A percentile compares a stretch with the other conserved stretches of the same genome.
Evolutionary conservation across 2,329 filamentous ascomycete genomes (phyloP).

Genomic region (Penicillium janthinellum): DNA sequence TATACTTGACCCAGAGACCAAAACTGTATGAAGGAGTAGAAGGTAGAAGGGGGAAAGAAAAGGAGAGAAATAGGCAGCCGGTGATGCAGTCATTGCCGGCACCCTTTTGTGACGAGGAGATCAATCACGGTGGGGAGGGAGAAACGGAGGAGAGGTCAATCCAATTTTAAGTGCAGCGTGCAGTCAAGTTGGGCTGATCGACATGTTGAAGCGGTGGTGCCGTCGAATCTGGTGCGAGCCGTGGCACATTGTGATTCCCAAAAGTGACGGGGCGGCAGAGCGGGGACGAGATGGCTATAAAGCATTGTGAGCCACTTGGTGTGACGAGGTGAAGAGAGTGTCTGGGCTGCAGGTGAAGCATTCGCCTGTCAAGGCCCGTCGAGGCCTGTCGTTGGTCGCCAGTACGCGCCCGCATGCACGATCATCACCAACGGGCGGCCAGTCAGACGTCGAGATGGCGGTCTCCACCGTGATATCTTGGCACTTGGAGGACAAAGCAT

Average conservation of each 20-base stretch:
- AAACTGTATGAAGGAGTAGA: slow-evolving; percentile 46
- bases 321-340: slow-evolving; percentile 31
- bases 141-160: slow-evolving; percentile 7
- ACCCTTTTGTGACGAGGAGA: slow-evolving; percentile 11
- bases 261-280: slow-evolving; percentile 23
- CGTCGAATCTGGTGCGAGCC: slow-evolving; percentile 31
- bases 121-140: slow-evolving; percentile 13
- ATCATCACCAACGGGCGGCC: slow-evolving; percentile 24
- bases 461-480: slow-evolving; percentile 7
- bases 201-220: slow-evolving; percentile 20
- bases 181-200: slow-evolving; percentile 23
- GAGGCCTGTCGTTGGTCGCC: slow-evolving; percentile 29
- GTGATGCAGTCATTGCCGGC: slow-evolving; percentile 23
- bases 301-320: slow-evolving; percentile 25
- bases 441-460: slow-evolving; percentile 16
- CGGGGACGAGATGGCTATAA: slow-evolving; percentile 24
- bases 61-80: slow-evolving; percentile 49
- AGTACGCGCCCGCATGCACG: slow-evolving; percentile 34
- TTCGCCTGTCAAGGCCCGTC: not conserved
- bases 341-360: slow-evolving; percentile 13
- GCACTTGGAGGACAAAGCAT: not conserved
- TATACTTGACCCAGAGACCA: slow-evolving; percentile 15
- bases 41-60: slow-evolving; percentile 53
- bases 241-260: slow-evolving; percentile 24
- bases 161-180: slow-evolving; percentile 17